phyloP scores from a whole-genome alignment of 352 stramenopile species.

The Phytophthora kernoviae region DNA sequence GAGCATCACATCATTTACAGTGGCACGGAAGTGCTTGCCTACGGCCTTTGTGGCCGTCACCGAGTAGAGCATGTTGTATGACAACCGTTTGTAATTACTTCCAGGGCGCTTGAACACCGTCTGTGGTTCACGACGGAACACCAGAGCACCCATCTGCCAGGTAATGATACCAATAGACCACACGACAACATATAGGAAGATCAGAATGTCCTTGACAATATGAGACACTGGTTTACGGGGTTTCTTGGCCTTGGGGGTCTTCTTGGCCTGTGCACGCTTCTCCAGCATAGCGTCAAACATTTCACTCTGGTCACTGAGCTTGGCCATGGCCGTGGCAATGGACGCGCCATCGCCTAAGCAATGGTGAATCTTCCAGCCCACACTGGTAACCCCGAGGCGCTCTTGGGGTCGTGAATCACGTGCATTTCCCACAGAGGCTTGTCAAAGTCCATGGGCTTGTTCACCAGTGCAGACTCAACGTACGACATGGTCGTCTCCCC shows the following conservation, averaged over 20 bases:
- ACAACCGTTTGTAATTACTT: slow-evolving; percentile 65
- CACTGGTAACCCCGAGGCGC: slow-evolving; percentile 40
- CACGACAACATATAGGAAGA: slow-evolving; percentile 39
- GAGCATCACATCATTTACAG: slow-evolving; percentile 85
- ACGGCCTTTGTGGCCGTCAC: slow-evolving; percentile 75
- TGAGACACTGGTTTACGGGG: slow-evolving; percentile 27
- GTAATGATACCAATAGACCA: slow-evolving; percentile 71
- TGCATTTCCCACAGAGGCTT: slow-evolving; percentile 82
- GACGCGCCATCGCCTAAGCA: slow-evolving; percentile 80
- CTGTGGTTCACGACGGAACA: slow-evolving; percentile 54
- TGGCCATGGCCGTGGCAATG: slow-evolving; percentile 61
- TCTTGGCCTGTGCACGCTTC: slow-evolving; percentile 42
- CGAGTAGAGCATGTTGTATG: slow-evolving; percentile 76
- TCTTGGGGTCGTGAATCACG: slow-evolving; percentile 51
- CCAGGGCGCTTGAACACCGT: slow-evolving; percentile 74
- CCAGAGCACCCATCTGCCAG: slow-evolving; percentile 51
- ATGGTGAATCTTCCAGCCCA: slow-evolving; percentile 80
- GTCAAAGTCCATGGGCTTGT: slow-evolving; percentile 65
- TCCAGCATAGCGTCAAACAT: slow-evolving; percentile 68
- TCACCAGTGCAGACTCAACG: slow-evolving; percentile 68
- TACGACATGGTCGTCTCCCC: slow-evolving; percentile 65
- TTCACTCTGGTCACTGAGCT: slow-evolving; percentile 73
- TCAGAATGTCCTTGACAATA: slow-evolving; percentile 27
- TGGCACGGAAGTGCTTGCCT: slow-evolving; percentile 67
- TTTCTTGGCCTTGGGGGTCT: slow-evolving; percentile 41